Conservation (phyloP, 139 green algal genomes). For the Edaphochlamys debaryana region DNA sequence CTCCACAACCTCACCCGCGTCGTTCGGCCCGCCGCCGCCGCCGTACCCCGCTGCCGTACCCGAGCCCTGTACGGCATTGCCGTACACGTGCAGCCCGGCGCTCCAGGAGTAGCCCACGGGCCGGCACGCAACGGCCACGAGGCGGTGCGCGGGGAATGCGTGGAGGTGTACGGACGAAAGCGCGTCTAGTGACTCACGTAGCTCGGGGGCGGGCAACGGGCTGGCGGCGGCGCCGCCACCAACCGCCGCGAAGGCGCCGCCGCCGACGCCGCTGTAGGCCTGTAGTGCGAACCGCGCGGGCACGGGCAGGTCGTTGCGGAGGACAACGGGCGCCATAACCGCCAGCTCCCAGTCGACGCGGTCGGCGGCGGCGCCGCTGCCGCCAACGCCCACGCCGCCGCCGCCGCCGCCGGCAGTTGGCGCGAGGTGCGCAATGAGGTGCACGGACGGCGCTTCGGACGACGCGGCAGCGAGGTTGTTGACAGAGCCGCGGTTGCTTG, state of each 20-base stretch:
- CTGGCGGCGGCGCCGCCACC: neutral
- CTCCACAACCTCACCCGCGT: too few species aligned
- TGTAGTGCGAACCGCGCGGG: slow-evolving; percentile 10
- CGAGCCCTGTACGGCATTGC: too few species aligned
- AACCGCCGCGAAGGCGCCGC: neutral
- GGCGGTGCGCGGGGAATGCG: slow-evolving; percentile 26
- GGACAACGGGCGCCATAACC: slow-evolving; percentile 58
- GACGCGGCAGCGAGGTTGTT: too few species aligned
- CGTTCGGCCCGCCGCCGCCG: neutral
- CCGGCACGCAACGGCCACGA: neutral
- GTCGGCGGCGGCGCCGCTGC: neutral
- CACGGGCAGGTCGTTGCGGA: slow-evolving; percentile 61
- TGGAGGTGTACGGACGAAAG: neutral
- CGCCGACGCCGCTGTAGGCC: neutral
- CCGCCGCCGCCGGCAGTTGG: neutral
- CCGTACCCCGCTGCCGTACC: neutral
- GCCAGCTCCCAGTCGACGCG: slow-evolving; percentile 59
- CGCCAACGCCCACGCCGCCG: neutral
- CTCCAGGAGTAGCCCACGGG: slow-evolving; percentile 26
- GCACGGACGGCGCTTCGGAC: too few species aligned
- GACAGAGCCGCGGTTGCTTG: neutral
- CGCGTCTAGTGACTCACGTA: neutral
- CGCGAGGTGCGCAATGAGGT: slow-evolving; percentile 28
- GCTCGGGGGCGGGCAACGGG: neutral
- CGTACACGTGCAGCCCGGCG: slow-evolving; percentile 26